These are phyloP conservation scores for Gentiana straminea DNA, from an alignment of 257 asterid species.

Conservation along the genomic window DNA sequence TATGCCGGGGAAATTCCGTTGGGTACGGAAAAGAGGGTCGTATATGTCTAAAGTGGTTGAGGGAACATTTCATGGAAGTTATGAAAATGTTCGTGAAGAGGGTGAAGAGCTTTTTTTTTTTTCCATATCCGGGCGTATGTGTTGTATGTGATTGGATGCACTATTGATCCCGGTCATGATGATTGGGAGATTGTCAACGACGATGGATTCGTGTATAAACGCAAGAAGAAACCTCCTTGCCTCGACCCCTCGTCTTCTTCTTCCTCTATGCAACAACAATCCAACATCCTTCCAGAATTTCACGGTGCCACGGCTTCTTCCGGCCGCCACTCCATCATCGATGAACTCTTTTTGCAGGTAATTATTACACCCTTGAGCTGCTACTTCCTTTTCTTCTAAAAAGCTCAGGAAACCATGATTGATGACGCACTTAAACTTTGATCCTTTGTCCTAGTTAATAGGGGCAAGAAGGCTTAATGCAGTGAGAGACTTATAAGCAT, in stretches of 20 bases:
- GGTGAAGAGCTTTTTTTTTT: too few species aligned
- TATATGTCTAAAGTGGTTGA: too few species aligned
- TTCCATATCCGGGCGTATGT: too few species aligned
- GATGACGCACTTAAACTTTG: slow-evolving; percentile 34
- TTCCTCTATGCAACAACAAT: slow-evolving; percentile 31
- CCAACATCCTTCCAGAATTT: slow-evolving; percentile 8
- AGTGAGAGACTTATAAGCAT: too few species aligned
- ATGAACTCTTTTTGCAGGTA: slow-evolving; percentile 63
- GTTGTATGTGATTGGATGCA: too few species aligned
- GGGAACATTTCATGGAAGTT: too few species aligned
- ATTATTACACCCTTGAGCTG: background rate
- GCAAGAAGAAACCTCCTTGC: slow-evolving; percentile 32
- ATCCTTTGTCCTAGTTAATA: too few species aligned
- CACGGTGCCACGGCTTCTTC: slow-evolving; percentile 15
- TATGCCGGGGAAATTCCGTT: too few species aligned
- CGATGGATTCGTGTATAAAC: slow-evolving; percentile 59
- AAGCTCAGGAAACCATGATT: slow-evolving; percentile 53
- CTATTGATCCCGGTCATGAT: slow-evolving; percentile 11
- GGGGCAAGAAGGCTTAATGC: too few species aligned
- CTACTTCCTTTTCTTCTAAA: slow-evolving; percentile 8
- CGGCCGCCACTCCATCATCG: slow-evolving; percentile 23
- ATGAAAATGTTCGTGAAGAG: too few species aligned
- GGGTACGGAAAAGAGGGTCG: too few species aligned
- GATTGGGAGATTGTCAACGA: slow-evolving; percentile 60
- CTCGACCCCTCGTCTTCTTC: slow-evolving; percentile 10